Evolutionary conservation across 371 early-diverging fungal genomes (phyloP).

Genomic region (Syncephalastrum monosporum): DNA sequence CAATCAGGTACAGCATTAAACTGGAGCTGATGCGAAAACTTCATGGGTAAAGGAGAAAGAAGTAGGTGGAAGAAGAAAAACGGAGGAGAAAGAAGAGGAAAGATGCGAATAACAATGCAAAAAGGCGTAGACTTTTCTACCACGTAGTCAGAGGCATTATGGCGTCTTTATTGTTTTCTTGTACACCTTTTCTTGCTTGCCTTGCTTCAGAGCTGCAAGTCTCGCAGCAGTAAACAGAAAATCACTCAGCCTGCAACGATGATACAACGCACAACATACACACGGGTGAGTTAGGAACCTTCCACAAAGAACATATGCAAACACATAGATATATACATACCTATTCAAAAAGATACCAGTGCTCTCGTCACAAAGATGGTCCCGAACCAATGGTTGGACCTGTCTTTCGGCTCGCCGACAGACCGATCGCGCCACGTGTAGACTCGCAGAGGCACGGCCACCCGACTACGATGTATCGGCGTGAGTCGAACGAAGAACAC

Average conservation of each 20-base stretch:
- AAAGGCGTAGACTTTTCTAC: not conserved
- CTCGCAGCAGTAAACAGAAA: slow-evolving; percentile 26
- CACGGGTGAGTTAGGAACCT: slow-evolving; percentile 2
- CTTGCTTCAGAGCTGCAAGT: slow-evolving; percentile 36
- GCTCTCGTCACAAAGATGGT: slow-evolving; percentile 57
- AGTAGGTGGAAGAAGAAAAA: not conserved
- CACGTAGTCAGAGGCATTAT: not conserved
- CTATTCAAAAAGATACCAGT: slow-evolving; percentile 76
- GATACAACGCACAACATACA: not conserved
- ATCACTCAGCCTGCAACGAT: slow-evolving; percentile 41
- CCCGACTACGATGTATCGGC: slow-evolving; percentile 56
- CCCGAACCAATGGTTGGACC: slow-evolving; percentile 74
- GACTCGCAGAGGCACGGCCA: slow-evolving; percentile 66
- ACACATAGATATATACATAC: slow-evolving; percentile 22
- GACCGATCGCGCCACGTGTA: slow-evolving; percentile 74
- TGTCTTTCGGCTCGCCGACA: slow-evolving; percentile 88
- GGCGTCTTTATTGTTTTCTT: slow-evolving; percentile 21
- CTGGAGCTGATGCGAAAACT: slow-evolving; percentile 76
- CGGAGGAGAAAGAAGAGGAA: slow-evolving; percentile 1
- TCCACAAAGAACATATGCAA: not conserved
- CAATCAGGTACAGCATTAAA: slow-evolving; percentile 92
- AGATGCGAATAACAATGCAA: not conserved
- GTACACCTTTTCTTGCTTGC: slow-evolving; percentile 71
- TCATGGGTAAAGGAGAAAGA: slow-evolving; percentile 11
- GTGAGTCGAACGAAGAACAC: not conserved